phyloP scores from a whole-genome alignment of 371 early-diverging fungal genomes.

The Syncephalastrum monosporum region DNA sequence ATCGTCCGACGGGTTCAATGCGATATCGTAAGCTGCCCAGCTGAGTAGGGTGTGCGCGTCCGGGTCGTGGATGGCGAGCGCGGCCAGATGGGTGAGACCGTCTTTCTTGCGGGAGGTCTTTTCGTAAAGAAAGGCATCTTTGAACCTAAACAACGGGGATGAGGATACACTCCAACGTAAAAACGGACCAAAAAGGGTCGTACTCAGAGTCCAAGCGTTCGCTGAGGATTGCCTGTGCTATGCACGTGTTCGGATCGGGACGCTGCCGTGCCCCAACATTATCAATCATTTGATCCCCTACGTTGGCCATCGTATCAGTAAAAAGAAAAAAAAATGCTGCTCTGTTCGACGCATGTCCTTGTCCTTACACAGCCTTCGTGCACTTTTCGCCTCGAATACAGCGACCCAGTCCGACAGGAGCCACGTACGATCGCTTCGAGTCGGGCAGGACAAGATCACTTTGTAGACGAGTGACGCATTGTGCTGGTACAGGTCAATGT shows the following conservation, averaged over 20 bases:
- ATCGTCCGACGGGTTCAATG: constrained; percentile 12
- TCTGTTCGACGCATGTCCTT: no score
- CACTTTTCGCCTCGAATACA: constrained; percentile 8
- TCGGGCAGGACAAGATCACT: constrained; percentile 6
- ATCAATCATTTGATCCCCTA: constrained; percentile 19
- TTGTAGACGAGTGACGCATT: constrained; percentile 7
- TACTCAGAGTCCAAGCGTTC: no score
- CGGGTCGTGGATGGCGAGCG: constrained; percentile 1
- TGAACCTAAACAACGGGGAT: neutral
- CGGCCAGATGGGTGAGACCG: constrained; percentile 2
- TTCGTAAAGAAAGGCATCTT: constrained; percentile 7
- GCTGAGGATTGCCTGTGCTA: constrained; percentile 2
- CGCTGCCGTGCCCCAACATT: neutral
- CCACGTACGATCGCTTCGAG: constrained; percentile 12
- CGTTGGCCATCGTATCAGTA: neutral
- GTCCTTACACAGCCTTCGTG: constrained; percentile 12
- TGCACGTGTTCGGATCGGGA: constrained; percentile 6
- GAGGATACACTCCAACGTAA: neutral
- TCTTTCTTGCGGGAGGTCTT: constrained; percentile 8
- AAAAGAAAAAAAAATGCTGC: neutral
- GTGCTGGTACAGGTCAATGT: no score
- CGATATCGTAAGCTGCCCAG: constrained; percentile 7
- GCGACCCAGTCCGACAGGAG: constrained; percentile 11
- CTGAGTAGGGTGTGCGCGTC: neutral
- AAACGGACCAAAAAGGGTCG: neutral